These are phyloP conservation scores for Piper longum DNA, from an alignment of 164 flowering plant species.

Conservation along the genomic window DNA sequence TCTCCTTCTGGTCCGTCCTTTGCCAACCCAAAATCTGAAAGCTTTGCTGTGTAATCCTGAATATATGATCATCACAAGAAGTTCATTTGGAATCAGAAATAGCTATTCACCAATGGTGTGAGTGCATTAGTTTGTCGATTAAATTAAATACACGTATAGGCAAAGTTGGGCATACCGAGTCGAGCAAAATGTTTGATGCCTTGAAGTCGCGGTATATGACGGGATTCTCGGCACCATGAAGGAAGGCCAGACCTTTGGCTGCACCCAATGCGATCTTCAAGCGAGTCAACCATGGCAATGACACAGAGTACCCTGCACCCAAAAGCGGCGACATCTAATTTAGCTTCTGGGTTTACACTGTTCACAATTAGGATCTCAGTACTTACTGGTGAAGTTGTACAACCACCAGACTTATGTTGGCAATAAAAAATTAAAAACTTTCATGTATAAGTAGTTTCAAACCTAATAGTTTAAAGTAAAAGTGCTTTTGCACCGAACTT, in stretches of 20 bases:
- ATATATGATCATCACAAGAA: background rate
- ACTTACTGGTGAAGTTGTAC: too few species aligned
- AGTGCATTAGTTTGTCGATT: too few species aligned
- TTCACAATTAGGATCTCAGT: too few species aligned
- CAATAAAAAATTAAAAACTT: too few species aligned
- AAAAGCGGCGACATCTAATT: background rate
- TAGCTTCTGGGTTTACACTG: too few species aligned
- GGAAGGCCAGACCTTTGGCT: slow-evolving; percentile 76
- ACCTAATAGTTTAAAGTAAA: too few species aligned
- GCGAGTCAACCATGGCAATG: slow-evolving; percentile 72
- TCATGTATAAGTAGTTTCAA: too few species aligned
- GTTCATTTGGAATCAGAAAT: too few species aligned
- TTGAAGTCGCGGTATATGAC: slow-evolving; percentile 82
- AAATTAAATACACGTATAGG: background rate
- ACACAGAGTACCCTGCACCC: slow-evolving; percentile 38
- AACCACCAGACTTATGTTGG: too few species aligned
- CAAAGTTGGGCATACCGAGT: slow-evolving; percentile 32
- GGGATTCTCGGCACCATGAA: slow-evolving; percentile 66
- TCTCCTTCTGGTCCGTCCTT: slow-evolving; percentile 77
- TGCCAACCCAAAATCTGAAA: slow-evolving; percentile 88
- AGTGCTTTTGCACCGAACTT: too few species aligned
- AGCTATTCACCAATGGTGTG: too few species aligned
- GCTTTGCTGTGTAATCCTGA: slow-evolving; percentile 67
- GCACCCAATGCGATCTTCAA: slow-evolving; percentile 76
- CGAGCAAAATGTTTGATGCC: slow-evolving; percentile 70